These are phyloP conservation scores for Penicillium sumatraense DNA, from an alignment of 2,329 filamentous ascomycete species.

Conservation along the genomic window DNA sequence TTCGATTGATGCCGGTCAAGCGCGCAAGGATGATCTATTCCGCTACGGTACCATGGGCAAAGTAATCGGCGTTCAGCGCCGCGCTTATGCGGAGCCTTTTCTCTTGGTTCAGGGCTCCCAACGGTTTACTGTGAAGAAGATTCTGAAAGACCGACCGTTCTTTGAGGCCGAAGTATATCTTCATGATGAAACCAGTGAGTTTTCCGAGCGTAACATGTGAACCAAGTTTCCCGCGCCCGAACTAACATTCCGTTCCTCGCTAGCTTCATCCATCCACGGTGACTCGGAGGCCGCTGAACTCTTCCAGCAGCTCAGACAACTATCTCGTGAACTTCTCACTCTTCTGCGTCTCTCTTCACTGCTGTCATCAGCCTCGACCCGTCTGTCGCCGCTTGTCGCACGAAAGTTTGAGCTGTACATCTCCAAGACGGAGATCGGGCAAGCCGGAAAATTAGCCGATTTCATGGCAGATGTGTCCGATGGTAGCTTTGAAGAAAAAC, in stretches of 20 bases:
- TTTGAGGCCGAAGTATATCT: constrained; percentile 80
- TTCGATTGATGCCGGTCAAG: constrained; percentile 62
- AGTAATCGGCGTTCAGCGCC: constrained; percentile 77
- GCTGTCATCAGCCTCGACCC: constrained; percentile 71
- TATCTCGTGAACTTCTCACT: constrained; percentile 84
- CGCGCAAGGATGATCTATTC: constrained; percentile 75
- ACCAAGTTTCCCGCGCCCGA: background rate
- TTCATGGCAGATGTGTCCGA: constrained; percentile 96
- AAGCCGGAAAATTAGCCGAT: constrained; percentile 86
- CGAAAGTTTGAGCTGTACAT: constrained; percentile 88
- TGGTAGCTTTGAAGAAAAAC: constrained; percentile 85
- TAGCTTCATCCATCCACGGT: constrained; percentile 47
- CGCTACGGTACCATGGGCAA: constrained; percentile 80
- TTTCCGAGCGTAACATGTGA: background rate
- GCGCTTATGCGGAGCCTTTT: constrained; percentile 75
- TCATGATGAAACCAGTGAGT: constrained; percentile 70
- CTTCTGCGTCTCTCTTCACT: constrained; percentile 83
- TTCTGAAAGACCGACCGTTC: constrained; percentile 78
- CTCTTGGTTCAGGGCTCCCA: constrained; percentile 84
- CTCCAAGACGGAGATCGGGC: constrained; percentile 75
- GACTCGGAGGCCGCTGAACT: constrained; percentile 70
- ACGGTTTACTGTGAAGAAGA: constrained; percentile 74
- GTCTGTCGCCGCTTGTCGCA: constrained; percentile 81
- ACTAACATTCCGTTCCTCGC: constrained; percentile 12
- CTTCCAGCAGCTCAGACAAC: constrained; percentile 79